Evolutionary conservation across 164 flowering plant species (phyloP), one percentile per base, ranked within the genome.

Genomic region (Cinnamomum micranthum): DNA sequence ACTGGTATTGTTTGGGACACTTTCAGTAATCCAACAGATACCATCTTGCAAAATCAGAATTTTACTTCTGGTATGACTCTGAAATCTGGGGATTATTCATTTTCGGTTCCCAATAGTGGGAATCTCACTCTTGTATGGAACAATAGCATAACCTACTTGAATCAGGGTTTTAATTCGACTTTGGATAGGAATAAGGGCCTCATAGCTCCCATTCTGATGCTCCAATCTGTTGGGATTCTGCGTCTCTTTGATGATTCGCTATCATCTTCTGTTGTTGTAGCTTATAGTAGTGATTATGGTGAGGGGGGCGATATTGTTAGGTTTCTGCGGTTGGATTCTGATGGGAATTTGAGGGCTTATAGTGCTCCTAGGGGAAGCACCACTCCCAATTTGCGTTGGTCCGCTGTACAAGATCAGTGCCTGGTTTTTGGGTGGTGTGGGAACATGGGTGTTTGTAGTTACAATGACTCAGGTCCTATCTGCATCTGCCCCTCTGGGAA

Each of bases 261-360:
- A 25, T 0, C 83, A 1, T 58, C 33, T n/a, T 73, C 83, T 2
- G 80, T 50, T 0, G 71, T 69, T 17, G 35, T 88, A 71, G 90
- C 87, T 72, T 93, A 90, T 73, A 88, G 95, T 55, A 90, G 84
- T 70, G 97, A 95, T 81, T 95, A 91, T 71, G 97, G 86, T 0
- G 97, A 89, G 17, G 83, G 76, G 50, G 82, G 72, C 41, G 81
- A 82, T 74, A 60, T 79, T 2, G 55, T 90, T n/a, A 88, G 97
- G 86, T 85, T 86, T 71, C 20, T 92, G 74, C 88, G 75, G 81
- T 76, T 94, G 35, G 97, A 85, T 69, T 73, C 74, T 74, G 98
- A 94, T 88, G 98, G 98, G 63, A 94, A 94, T 83, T 85, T 94
- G 84, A 88, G 90, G 77, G 89, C 93, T 69, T 89, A 83, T 71